phyloP scores from a whole-genome alignment of 2,329 filamentous ascomycete genomes.

The Bipolaris gigantea region DNA sequence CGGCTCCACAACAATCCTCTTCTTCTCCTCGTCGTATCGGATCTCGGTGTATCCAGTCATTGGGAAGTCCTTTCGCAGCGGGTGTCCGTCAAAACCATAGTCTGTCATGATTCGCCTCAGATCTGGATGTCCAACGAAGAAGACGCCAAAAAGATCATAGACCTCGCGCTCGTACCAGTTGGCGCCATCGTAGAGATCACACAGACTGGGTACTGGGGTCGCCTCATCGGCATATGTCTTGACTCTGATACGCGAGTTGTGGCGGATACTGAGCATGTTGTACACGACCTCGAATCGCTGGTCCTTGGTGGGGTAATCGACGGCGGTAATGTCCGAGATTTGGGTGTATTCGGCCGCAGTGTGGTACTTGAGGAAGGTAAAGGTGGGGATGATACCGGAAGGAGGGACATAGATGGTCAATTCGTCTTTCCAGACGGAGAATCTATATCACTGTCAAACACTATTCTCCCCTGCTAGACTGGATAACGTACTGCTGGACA shows the following conservation, averaged over 20 bases:
- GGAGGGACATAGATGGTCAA: slow-evolving; percentile 92
- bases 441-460: slow-evolving; percentile 48
- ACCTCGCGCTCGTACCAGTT: slow-evolving; percentile 99
- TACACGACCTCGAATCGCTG: slow-evolving; percentile 98
- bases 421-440: slow-evolving; percentile 99
- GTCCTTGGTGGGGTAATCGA: slow-evolving; percentile 93
- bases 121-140: slow-evolving; percentile 94
- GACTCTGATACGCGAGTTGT: slow-evolving; percentile 94
- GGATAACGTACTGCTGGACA: slow-evolving; percentile 72
- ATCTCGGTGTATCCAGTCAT: slow-evolving; percentile 98
- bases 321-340: slow-evolving; percentile 87
- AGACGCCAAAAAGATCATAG: slow-evolving; percentile 96
- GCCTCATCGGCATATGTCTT: slow-evolving; percentile 99
- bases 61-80: slow-evolving; percentile 95
- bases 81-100: slow-evolving; percentile 98
- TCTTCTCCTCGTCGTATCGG: slow-evolving; percentile 99
- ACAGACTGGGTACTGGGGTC: slow-evolving; percentile 87
- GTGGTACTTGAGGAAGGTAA: slow-evolving; percentile 96
- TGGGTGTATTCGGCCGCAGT: slow-evolving; percentile 96
- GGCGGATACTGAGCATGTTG: slow-evolving; percentile 91
- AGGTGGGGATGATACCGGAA: slow-evolving; percentile 83
- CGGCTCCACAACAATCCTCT: slow-evolving; percentile 97
- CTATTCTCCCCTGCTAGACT: not conserved
- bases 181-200: slow-evolving; percentile 84
- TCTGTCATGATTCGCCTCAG: slow-evolving; percentile 98